Evolutionary conservation across 257 asterid species (phyloP), one percentile per base, ranked within the genome.

Genomic region (Plantago major): DNA sequence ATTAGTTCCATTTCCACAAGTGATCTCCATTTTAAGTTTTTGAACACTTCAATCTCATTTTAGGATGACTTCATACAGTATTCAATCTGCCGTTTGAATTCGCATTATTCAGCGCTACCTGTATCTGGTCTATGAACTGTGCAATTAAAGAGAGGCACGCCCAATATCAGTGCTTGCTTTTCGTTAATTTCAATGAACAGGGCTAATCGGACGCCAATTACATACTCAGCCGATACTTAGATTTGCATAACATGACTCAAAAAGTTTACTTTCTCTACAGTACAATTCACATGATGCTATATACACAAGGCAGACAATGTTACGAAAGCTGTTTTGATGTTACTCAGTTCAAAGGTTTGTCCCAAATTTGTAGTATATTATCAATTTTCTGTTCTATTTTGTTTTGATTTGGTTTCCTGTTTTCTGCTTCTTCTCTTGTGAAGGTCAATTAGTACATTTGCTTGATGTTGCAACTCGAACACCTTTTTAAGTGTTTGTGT

Each of bases 201-300:
- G 40, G 4, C 13, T 52, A 19, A 18, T 9, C 9, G 14, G 40
- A 9, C 40, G 30, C 6, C 4, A 8, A 70, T 51, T 68, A 11
- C 62, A 56, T 58, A 63, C 67, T 45, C 46, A 44, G 17, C 60
- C 19, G 54, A 49, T 14, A 64, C 42, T 40, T 40, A 48, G 48
- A 64, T 22, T 46, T 57, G 44, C 8, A 58, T 69, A 56, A 60
- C 40, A 8, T 67, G 56, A 60, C 74, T 64, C n/a, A 51, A 9
- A 40, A 58, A 62, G 18, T 46, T 62, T 61, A 58, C 37, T 63
- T 47, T 67, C 60, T 56, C 66, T 60, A 60, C 57, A 89, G 97
- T 95, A 95, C 55, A 95, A 89, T 82, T 80, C 75, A 46, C 84
- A 79, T 56, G 95, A 92, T 70, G 81, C 80, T 59, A 73, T 83